A percentile compares a stretch with the other conserved stretches of the same genome.
Conservation (phyloP, 768 basidiomycete genomes). For the Ramaria sp. region DNA sequence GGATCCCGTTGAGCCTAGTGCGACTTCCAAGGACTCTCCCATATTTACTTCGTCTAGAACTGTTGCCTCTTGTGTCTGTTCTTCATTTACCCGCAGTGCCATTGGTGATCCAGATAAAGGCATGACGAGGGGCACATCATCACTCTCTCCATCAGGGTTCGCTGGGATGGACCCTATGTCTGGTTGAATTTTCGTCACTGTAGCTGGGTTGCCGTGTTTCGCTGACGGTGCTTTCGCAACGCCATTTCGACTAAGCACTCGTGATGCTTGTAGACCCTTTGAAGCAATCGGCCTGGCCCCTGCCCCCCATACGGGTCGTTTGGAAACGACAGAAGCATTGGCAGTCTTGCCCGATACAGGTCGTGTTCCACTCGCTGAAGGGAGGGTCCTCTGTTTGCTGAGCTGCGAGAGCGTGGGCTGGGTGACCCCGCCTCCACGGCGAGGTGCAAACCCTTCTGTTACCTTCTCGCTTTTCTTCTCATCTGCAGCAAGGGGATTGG, state of each 20-base stretch:
- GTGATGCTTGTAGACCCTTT: background rate
- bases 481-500: background rate
- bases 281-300: background rate
- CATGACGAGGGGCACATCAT: background rate
- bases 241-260: background rate
- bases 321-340: background rate
- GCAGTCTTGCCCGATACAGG: background rate
- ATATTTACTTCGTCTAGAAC: background rate
- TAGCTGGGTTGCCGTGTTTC: background rate
- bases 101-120: background rate
- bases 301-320: background rate
- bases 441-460: background rate
- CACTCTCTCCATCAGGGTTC: background rate
- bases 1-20: no score
- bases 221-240: background rate
- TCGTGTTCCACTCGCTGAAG: background rate
- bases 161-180: background rate
- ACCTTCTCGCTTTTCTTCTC: background rate
- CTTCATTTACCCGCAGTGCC: background rate
- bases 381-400: background rate
- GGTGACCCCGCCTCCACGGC: conserved; percentile 3
- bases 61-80: background rate
- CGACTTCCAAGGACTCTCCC: background rate
- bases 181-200: background rate
- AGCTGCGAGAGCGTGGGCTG: conserved; percentile 8